Conservation (phyloP, 176 grass and related monocot genomes). For the Dendrocalamus sinicus region DNA sequence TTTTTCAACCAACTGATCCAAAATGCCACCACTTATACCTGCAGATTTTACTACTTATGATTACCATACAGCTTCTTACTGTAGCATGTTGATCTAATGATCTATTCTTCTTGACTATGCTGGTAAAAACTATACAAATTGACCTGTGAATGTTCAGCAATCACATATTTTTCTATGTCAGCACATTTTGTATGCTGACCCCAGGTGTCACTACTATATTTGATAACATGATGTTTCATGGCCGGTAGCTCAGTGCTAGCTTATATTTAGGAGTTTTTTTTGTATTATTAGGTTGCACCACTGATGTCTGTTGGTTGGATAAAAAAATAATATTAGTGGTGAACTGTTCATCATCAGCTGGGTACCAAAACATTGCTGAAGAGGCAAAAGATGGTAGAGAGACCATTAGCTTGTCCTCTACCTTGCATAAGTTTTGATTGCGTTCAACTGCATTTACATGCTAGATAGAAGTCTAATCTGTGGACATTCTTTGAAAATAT, state of each 20-base stretch:
- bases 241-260: neutral
- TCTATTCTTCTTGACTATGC: neutral
- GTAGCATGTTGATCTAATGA: constrained; percentile 21
- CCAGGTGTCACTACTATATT: neutral
- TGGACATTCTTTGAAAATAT: constrained; percentile 20
- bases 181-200: neutral
- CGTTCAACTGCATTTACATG: neutral
- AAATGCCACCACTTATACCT: neutral
- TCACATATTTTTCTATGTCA: neutral
- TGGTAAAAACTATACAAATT: constrained; percentile 8
- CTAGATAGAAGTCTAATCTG: neutral
- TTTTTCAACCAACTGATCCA: neutral
- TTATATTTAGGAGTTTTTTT: neutral
- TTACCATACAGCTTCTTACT: neutral
- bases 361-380: neutral
- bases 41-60: constrained; percentile 31
- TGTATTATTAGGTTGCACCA: neutral
- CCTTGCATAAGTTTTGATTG: constrained; percentile 28
- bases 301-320: neutral
- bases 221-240: constrained; percentile 3
- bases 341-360: neutral
- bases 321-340: neutral
- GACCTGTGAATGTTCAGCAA: neutral
- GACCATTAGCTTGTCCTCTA: neutral
- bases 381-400: constrained; percentile 9